Conservation (phyloP, 2,329 filamentous ascomycete species). For the Lecanoromycetidae sp. region DNA sequence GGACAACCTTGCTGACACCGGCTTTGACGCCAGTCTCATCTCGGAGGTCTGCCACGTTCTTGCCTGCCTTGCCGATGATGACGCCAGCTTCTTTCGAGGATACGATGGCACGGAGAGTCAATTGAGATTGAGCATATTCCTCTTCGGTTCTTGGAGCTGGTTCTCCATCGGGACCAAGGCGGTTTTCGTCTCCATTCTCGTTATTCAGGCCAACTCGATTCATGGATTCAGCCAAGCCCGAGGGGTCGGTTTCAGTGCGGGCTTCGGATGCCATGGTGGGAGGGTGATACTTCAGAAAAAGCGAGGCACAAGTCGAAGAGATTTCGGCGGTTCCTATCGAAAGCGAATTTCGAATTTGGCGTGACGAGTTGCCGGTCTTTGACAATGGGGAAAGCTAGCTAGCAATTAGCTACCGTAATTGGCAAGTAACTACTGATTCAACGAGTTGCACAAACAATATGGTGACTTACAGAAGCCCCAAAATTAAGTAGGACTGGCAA, state of each 20-base stretch:
- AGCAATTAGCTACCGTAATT: neutral
- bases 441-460: neutral
- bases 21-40: constrained; percentile 97
- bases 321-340: neutral
- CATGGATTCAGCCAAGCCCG: constrained; percentile 48
- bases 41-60: constrained; percentile 93
- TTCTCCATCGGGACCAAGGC: constrained; percentile 62
- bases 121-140: constrained; percentile 83
- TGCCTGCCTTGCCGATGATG: constrained; percentile 96
- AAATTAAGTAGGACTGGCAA: neutral
- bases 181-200: constrained; percentile 33
- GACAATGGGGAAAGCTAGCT: neutral
- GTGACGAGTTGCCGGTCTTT: neutral
- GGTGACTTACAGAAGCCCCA: constrained; percentile 1
- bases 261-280: constrained; percentile 49
- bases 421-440: neutral
- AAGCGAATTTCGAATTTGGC: neutral
- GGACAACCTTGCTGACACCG: constrained; percentile 96
- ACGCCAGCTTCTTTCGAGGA: constrained; percentile 98
- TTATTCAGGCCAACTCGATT: constrained; percentile 57
- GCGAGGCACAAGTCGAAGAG: neutral
- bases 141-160: constrained; percentile 83
- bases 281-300: too few relatives aligned
- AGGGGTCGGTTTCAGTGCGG: constrained; percentile 36
- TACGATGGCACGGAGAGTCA: constrained; percentile 93